These are phyloP conservation scores for Agaricales sp. DNA, from an alignment of 1,284 basidiomycete genomes.

Conservation along the genomic window DNA sequence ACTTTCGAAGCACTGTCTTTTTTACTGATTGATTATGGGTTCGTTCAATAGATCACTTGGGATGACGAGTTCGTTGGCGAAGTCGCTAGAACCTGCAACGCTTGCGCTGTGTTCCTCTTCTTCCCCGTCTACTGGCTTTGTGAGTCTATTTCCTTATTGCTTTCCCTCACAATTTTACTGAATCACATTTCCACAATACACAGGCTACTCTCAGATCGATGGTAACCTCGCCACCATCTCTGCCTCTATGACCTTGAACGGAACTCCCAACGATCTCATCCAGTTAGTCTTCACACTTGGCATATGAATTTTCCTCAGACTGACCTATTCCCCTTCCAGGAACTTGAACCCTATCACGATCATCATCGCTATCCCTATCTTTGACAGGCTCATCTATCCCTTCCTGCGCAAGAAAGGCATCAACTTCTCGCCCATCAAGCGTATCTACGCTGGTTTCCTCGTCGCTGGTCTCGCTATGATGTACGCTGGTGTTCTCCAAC, in stretches of 20 bases:
- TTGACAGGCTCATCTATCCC: conserved; percentile 47
- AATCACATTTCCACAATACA: background rate
- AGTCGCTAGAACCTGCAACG: conserved; percentile 48
- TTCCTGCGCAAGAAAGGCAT: conserved; percentile 36
- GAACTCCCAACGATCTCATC: conserved; percentile 50
- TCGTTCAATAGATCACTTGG: conserved; percentile 25
- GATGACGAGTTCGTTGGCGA: conserved; percentile 55
- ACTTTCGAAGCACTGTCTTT: too few relatives aligned
- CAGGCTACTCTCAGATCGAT: conserved; percentile 40
- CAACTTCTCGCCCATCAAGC: conserved; percentile 51
- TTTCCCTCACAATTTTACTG: background rate
- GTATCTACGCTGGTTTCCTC: conserved; percentile 57
- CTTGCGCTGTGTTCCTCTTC: conserved; percentile 58
- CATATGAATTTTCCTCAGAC: background rate
- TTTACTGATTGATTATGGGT: background rate
- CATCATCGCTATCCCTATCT: conserved; percentile 37
- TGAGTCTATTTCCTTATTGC: conserved; percentile 12
- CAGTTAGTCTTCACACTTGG: conserved; percentile 18
- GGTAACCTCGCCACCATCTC: conserved; percentile 47
- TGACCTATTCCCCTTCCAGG: conserved; percentile 10
- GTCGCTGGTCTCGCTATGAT: conserved; percentile 49
- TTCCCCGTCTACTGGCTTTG: conserved; percentile 47
- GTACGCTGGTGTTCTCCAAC: conserved; percentile 44
- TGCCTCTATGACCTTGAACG: conserved; percentile 36
- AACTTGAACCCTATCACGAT: conserved; percentile 52